Conservation (phyloP, 1,284 basidiomycete genomes). For the Tranzscheliella williamsii region DNA sequence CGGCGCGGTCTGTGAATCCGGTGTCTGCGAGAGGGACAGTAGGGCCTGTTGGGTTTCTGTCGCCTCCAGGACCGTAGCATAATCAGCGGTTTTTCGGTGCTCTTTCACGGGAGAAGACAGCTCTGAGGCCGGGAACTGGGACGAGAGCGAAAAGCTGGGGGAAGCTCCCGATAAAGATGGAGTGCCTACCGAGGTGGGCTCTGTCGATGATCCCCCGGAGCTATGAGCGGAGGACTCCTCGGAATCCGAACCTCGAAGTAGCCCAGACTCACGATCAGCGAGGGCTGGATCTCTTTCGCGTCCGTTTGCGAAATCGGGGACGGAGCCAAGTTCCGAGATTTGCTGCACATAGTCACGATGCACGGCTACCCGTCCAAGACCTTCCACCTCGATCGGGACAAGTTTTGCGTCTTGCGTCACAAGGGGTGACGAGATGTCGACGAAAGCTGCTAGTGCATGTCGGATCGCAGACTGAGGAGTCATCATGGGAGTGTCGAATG, state of each 20-base stretch:
- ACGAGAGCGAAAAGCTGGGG: constrained; percentile 41
- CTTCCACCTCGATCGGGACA: constrained; percentile 37
- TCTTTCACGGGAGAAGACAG: constrained; percentile 33
- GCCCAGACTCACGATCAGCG: constrained; percentile 17
- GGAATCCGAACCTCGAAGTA: constrained; percentile 30
- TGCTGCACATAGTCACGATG: constrained; percentile 34
- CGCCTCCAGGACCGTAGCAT: constrained; percentile 4
- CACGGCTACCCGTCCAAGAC: constrained; percentile 34
- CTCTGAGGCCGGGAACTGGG: constrained; percentile 42
- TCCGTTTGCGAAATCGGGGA: constrained; percentile 1
- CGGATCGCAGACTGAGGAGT: constrained; percentile 11
- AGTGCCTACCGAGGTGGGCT: constrained; percentile 36
- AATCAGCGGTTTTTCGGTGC: constrained; percentile 1
- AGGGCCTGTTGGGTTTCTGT: constrained; percentile 19
- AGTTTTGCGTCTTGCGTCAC: constrained; percentile 18
- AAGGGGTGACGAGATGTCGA: constrained; percentile 8
- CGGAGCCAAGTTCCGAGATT: constrained; percentile 26
- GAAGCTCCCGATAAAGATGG: constrained; percentile 34
- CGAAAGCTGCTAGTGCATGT: constrained; percentile 26
- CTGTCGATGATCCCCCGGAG: constrained; percentile 28
- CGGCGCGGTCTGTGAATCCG: neutral
- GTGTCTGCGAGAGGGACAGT: constrained; percentile 9
- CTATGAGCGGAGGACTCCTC: constrained; percentile 36
- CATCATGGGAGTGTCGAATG: constrained; percentile 14
- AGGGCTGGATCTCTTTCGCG: constrained; percentile 14